Conservation (phyloP, 129 eudicot genomes). For the Pseudognaphalium luteoalbum region DNA sequence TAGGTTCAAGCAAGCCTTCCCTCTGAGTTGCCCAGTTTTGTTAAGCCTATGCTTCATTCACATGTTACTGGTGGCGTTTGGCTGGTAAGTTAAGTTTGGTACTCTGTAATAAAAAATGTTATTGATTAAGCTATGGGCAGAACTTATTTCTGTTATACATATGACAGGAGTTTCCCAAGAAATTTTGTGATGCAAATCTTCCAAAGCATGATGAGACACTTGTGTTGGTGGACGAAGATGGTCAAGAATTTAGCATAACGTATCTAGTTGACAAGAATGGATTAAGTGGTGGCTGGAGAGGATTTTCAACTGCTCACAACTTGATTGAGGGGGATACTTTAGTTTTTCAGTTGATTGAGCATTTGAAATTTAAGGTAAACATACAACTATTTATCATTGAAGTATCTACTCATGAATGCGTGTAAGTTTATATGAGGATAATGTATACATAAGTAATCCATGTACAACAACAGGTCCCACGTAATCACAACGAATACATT, state of each 20-base stretch:
- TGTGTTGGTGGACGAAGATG: slow-evolving; percentile 56
- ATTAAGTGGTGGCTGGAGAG: slow-evolving; percentile 78
- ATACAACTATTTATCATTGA: background rate
- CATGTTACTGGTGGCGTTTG: slow-evolving; percentile 74
- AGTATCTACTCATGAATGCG: background rate
- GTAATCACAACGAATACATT: too few relatives aligned
- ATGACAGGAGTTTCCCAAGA: slow-evolving; percentile 50
- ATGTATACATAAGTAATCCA: background rate
- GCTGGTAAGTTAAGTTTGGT: slow-evolving; percentile 55
- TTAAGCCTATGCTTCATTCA: slow-evolving; percentile 68
- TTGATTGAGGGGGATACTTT: slow-evolving; percentile 57
- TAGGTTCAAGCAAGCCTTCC: slow-evolving; percentile 51
- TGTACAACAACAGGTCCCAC: too few relatives aligned
- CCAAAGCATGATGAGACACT: slow-evolving; percentile 53
- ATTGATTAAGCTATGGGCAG: background rate
- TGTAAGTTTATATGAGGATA: background rate
- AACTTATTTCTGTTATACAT: background rate
- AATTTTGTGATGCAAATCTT: slow-evolving; percentile 46
- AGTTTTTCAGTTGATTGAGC: slow-evolving; percentile 48
- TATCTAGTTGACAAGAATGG: slow-evolving; percentile 53
- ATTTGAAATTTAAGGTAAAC: slow-evolving; percentile 57
- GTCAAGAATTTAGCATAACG: slow-evolving; percentile 38
- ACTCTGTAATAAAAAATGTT: background rate
- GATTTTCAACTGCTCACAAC: slow-evolving; percentile 54
- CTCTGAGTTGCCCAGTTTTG: slow-evolving; percentile 51